Evolutionary conservation across 2,329 filamentous ascomycete species (phyloP).

Genomic region (Alternaria novae-zelandiae): DNA sequence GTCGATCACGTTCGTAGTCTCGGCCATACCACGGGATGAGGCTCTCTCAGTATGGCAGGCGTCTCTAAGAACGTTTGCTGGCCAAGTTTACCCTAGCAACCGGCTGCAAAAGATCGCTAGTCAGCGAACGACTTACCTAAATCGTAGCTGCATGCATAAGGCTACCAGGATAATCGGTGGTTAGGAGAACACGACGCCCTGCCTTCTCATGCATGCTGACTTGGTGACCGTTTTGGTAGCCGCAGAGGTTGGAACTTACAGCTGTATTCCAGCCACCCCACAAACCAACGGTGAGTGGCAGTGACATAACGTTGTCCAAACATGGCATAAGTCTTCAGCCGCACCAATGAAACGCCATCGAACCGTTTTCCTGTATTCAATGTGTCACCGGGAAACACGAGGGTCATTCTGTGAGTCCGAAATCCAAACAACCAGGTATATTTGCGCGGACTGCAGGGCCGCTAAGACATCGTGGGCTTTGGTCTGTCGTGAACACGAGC

Average conservation of each 20-base stretch:
- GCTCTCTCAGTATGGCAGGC: conserved; percentile 18
- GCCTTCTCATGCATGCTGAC: conserved; percentile 9
- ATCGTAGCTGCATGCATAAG: conserved; percentile 19
- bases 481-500: not conserved
- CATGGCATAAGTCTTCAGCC: not conserved
- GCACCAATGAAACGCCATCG: not conserved
- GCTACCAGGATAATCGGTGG: conserved; percentile 20
- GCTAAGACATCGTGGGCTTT: not conserved
- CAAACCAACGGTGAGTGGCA: conserved; percentile 1
- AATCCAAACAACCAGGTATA: not conserved
- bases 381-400: not conserved
- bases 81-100: conserved; percentile 22
- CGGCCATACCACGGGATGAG: conserved; percentile 23
- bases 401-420: not conserved
- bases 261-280: conserved; percentile 11
- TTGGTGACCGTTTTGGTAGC: conserved; percentile 4
- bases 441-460: not conserved
- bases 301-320: not conserved
- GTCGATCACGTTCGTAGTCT: conserved; percentile 23
- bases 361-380: not conserved
- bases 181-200: conserved; percentile 8
- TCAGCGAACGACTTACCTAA: conserved; percentile 14
- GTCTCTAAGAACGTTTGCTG: conserved; percentile 17
- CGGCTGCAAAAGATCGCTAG: conserved; percentile 3
- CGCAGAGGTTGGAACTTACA: not conserved